phyloP scores from a whole-genome alignment of 2,329 filamentous ascomycete genomes.

The Monosporascus cannonballus region DNA sequence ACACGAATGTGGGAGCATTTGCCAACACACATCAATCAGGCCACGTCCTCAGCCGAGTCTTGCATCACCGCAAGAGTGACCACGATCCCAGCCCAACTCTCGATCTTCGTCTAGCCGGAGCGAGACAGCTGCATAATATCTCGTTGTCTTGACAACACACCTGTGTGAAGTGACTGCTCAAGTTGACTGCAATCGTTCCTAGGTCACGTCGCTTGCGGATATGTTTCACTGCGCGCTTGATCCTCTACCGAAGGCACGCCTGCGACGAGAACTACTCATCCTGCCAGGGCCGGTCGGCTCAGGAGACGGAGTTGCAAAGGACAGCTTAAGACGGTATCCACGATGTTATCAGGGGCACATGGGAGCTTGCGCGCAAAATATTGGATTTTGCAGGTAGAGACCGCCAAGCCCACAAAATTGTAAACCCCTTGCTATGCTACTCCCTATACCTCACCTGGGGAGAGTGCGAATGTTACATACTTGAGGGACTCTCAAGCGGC shows the following conservation, averaged over 20 bases:
- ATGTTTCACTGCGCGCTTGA: constrained; percentile 12
- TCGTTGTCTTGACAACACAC: constrained; percentile 8
- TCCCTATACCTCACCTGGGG: constrained; percentile 8
- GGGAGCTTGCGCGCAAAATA: constrained; percentile 6
- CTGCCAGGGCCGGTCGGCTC: constrained; percentile 9
- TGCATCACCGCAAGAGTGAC: constrained; percentile 15
- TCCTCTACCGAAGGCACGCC: constrained; percentile 10
- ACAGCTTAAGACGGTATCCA: constrained; percentile 8
- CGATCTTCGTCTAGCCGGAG: constrained; percentile 9
- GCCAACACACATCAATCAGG: constrained; percentile 26
- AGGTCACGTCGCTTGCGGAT: constrained; percentile 3
- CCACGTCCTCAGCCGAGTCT: constrained; percentile 25
- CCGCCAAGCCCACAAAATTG: background rate
- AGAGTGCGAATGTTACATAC: constrained; percentile 1
- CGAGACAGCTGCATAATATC: constrained; percentile 10
- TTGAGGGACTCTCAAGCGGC: too few species aligned
- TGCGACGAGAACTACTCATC: constrained; percentile 12
- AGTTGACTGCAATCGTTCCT: background rate
- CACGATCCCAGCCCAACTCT: background rate
- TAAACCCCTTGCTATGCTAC: constrained; percentile 12
- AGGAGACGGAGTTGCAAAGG: constrained; percentile 12
- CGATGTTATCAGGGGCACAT: constrained; percentile 1
- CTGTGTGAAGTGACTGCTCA: constrained; percentile 2
- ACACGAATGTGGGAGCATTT: constrained; percentile 19
- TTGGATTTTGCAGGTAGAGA: background rate